Evolutionary conservation across 768 basidiomycete species (phyloP).

Genomic region (Cubamyces lactineus): DNA sequence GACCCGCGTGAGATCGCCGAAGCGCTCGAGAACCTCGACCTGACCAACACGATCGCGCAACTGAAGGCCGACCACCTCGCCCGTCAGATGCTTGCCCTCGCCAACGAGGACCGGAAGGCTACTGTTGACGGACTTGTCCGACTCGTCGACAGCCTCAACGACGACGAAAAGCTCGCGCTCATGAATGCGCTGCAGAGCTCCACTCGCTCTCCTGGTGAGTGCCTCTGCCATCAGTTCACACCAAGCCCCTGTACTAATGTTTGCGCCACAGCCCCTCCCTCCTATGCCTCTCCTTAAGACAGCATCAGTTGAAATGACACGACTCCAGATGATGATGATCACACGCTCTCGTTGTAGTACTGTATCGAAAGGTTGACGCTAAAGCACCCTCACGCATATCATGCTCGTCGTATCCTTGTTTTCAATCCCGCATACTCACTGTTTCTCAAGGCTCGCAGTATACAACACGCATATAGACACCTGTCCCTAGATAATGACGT

Average conservation of each 20-base stretch:
- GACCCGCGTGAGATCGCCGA: constrained; percentile 63
- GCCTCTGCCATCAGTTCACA: not conserved
- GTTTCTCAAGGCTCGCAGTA: not conserved
- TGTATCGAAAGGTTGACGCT: not conserved
- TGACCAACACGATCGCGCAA: constrained; percentile 61
- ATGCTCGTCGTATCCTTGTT: not conserved
- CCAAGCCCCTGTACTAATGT: not conserved
- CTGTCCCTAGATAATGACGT: not conserved
- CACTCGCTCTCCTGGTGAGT: constrained; percentile 57
- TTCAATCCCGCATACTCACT: not conserved
- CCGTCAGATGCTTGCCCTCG: constrained; percentile 64
- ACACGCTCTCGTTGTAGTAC: constrained; percentile 5
- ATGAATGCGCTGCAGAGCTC: constrained; percentile 62
- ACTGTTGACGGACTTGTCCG: constrained; percentile 74
- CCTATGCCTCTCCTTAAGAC: constrained; percentile 23
- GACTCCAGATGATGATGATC: not conserved
- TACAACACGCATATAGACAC: not conserved
- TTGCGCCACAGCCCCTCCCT: constrained; percentile 24
- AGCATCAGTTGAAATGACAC: not conserved
- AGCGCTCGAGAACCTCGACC: constrained; percentile 71
- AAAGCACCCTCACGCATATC: not conserved
- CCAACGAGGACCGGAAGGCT: constrained; percentile 77
- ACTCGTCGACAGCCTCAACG: constrained; percentile 70
- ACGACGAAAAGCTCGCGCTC: constrained; percentile 70
- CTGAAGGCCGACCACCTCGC: constrained; percentile 72